Conservation (phyloP, 495 filamentous ascomycete genomes). For the Tuber brumale region DNA sequence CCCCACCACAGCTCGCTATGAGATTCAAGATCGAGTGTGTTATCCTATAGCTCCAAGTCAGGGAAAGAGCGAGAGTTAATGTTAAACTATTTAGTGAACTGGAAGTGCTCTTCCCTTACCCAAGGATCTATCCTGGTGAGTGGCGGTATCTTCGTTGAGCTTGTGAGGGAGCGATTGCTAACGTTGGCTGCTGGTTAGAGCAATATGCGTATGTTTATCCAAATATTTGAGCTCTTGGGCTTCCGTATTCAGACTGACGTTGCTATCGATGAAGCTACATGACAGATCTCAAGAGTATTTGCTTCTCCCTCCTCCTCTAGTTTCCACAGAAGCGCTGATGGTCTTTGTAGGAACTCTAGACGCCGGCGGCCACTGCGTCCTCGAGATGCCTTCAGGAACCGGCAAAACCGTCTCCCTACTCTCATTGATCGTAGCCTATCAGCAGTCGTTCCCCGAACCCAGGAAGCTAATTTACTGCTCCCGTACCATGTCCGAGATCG, state of each 20-base stretch:
- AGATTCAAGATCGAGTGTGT: slow-evolving; percentile 91
- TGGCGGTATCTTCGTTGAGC: slow-evolving; percentile 8
- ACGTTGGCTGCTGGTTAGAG: slow-evolving; percentile 46
- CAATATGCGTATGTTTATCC: slow-evolving; percentile 70
- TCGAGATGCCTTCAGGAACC: slow-evolving; percentile 99
- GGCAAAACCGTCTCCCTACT: slow-evolving; percentile 95
- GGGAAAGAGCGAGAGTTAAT: not conserved
- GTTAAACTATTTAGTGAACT: slow-evolving; percentile 58
- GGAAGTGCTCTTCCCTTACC: slow-evolving; percentile 93
- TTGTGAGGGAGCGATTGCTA: not conserved
- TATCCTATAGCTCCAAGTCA: not conserved
- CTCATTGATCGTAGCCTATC: slow-evolving; percentile 93
- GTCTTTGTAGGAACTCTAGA: slow-evolving; percentile 66
- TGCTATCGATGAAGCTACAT: slow-evolving; percentile 60
- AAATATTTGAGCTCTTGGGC: not conserved
- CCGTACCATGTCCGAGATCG: slow-evolving; percentile 91
- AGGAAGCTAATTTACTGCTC: slow-evolving; percentile 98
- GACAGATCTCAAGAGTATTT: slow-evolving; percentile 85
- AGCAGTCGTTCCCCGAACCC: slow-evolving; percentile 81
- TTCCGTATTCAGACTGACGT: slow-evolving; percentile 6
- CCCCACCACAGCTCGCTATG: slow-evolving; percentile 54
- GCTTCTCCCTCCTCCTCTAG: not conserved
- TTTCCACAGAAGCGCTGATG: slow-evolving; percentile 7
- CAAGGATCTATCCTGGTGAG: slow-evolving; percentile 82
- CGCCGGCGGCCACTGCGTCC: slow-evolving; percentile 88